Conservation (phyloP, 139 green algal species). For the Volvox africanus region DNA sequence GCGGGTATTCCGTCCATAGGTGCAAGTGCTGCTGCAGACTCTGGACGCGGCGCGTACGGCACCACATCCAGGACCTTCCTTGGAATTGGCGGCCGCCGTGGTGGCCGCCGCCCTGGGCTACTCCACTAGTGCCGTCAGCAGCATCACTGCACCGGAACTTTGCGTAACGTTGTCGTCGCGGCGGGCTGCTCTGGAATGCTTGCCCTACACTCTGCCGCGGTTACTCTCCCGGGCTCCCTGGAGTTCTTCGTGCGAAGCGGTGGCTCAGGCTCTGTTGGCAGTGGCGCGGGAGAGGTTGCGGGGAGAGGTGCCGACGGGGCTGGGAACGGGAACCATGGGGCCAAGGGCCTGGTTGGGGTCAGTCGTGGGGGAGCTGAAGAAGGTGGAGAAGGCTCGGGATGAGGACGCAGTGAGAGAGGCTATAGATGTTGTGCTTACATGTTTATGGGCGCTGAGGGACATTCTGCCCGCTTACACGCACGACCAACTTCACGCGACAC, state of each 20-base stretch:
- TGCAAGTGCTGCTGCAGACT: constrained; percentile 44
- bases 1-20: not conserved
- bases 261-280: constrained; percentile 33
- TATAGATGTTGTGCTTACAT: constrained; percentile 8
- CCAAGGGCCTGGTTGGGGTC: not conserved
- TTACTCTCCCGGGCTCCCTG: constrained; percentile 21
- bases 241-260: constrained; percentile 27
- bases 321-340: not conserved
- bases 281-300: constrained; percentile 21
- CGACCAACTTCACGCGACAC: constrained; percentile 17
- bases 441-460: constrained; percentile 37
- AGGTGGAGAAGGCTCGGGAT: not conserved
- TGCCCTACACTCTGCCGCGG: constrained; percentile 41
- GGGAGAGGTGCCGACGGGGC: not conserved
- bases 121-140: not conserved
- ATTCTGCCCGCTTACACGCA: constrained; percentile 35
- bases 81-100: constrained; percentile 28
- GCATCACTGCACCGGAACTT: constrained; percentile 4
- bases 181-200: not conserved
- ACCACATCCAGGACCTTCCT: not conserved
- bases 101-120: not conserved
- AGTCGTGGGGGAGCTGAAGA: not conserved
- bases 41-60: constrained; percentile 9
- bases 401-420: not conserved
- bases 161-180: constrained; percentile 4